phyloP scores from a whole-genome alignment of 2,329 filamentous ascomycete genomes.

The Trichoderma lentiforme region DNA sequence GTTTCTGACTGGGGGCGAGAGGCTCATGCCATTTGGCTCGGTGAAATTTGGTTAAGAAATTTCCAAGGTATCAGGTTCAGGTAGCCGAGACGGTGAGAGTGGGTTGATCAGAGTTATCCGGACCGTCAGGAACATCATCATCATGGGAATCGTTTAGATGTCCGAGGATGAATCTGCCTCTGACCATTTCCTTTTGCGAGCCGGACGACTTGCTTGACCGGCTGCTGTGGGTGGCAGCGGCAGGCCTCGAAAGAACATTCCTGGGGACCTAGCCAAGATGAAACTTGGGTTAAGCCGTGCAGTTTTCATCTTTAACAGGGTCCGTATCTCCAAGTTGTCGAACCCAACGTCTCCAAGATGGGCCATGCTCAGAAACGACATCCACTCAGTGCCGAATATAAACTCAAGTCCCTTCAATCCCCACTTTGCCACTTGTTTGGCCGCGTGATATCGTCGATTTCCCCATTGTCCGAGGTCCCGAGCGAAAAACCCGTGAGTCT shows the following conservation, averaged over 20 bases:
- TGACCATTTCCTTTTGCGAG: background rate
- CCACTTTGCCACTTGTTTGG: no score
- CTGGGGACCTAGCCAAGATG: fast-evolving
- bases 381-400: background rate
- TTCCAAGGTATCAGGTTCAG: no score
- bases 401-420: background rate
- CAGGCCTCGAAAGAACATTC: background rate
- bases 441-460: no score
- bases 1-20: background rate
- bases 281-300: fast-evolving
- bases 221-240: background rate
- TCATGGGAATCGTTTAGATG: background rate
- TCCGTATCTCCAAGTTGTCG: background rate
- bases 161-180: background rate
- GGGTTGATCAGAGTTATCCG: background rate
- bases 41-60: background rate
- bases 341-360: background rate
- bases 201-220: background rate
- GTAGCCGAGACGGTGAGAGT: no score
- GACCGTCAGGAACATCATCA: background rate
- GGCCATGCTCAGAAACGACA: background rate
- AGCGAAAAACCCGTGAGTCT: no score
- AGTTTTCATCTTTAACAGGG: background rate
- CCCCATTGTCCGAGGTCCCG: no score
- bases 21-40: background rate